Percentiles rank a stretch among this genome's conserved stretches.
These are phyloP conservation scores for Colletotrichum higginsianum DNA, from an alignment of 2,329 filamentous ascomycete genomes.

Conservation along the genomic window DNA sequence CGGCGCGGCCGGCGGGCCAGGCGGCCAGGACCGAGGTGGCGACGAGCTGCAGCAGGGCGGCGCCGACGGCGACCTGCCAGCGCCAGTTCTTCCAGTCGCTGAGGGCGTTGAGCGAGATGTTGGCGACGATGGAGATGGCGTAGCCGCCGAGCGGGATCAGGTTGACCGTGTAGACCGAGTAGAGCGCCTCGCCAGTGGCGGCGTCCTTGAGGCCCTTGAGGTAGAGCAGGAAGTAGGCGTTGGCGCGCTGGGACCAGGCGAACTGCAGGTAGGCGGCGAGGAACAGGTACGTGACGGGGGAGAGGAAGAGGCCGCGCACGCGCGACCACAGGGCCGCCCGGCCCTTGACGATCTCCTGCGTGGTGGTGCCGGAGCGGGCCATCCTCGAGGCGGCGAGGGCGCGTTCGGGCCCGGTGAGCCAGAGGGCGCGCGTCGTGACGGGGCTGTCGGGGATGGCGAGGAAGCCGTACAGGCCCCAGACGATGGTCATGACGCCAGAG, in stretches of 20 bases:
- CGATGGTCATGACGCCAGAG: constrained; percentile 69
- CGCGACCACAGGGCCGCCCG: constrained; percentile 45
- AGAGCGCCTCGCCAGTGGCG: constrained; percentile 37
- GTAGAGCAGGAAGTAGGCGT: constrained; percentile 49
- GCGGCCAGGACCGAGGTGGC: constrained; percentile 51
- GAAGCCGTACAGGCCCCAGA: constrained; percentile 68
- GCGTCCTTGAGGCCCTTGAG: constrained; percentile 44
- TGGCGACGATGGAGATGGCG: constrained; percentile 47
- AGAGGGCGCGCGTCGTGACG: constrained; percentile 46
- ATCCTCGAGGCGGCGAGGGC: constrained; percentile 45
- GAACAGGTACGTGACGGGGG: constrained; percentile 44
- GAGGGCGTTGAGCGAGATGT: constrained; percentile 47
- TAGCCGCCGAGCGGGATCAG: constrained; percentile 48
- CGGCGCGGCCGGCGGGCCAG: constrained; percentile 50
- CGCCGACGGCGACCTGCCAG: constrained; percentile 53
- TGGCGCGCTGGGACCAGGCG: constrained; percentile 49
- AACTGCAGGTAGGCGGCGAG: constrained; percentile 47
- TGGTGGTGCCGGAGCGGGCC: constrained; percentile 45
- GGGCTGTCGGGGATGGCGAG: constrained; percentile 53
- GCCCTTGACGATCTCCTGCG: constrained; percentile 45
- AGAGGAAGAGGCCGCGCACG: constrained; percentile 47
- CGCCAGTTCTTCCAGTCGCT: constrained; percentile 56
- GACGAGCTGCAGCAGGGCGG: constrained; percentile 47
- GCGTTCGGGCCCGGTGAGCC: constrained; percentile 54
- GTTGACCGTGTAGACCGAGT: constrained; percentile 48